phyloP scores from a whole-genome alignment of 2,329 filamentous ascomycete genomes.

The Hymenoscyphus infarciens region DNA sequence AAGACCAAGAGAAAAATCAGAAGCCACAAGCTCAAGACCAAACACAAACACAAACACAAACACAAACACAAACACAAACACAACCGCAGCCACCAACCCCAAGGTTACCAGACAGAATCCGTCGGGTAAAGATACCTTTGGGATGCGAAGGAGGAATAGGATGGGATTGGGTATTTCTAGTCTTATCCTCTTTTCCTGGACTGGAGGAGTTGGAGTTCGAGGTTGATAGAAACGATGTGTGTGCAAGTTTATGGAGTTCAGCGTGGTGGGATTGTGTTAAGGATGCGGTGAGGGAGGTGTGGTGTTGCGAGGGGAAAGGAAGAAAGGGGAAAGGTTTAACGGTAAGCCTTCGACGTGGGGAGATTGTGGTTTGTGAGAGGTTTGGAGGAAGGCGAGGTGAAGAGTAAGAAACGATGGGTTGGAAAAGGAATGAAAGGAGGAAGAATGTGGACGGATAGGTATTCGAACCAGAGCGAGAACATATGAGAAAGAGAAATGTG shows the following conservation, averaged over 20 bases:
- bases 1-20: no score
- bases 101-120: not conserved
- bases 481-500: no score
- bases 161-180: conserved; percentile 13
- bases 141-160: not conserved
- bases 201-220: conserved; percentile 17
- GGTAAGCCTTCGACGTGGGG: not conserved
- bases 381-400: not conserved
- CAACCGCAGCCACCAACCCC: no score
- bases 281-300: conserved; percentile 18
- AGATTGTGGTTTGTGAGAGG: not conserved
- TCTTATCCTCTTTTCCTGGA: conserved; percentile 6
- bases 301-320: not conserved
- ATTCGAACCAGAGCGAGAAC: no score
- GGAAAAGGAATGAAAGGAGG: not conserved
- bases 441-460: no score
- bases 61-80: no score
- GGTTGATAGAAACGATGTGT: conserved; percentile 1
- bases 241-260: not conserved
- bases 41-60: no score
- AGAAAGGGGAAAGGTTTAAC: not conserved
- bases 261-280: conserved; percentile 17
- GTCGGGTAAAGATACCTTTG: not conserved
- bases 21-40: not conserved
- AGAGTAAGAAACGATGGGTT: not conserved